Evolutionary conservation across 495 filamentous ascomycete genomes (phyloP).

Genomic region (Podospora conica): DNA sequence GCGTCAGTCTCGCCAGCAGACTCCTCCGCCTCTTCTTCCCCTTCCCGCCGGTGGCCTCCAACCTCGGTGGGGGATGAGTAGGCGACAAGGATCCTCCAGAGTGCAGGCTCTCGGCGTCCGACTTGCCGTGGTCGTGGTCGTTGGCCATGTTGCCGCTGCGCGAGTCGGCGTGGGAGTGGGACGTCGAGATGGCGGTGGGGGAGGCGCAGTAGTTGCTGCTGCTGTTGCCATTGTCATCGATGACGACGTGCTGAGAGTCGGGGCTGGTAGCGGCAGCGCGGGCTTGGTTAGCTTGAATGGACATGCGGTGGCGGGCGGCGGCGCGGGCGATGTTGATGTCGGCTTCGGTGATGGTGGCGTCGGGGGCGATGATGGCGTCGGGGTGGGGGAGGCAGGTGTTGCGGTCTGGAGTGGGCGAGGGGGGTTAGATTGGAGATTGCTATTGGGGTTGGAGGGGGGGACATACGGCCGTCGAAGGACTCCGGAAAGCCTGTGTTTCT

Average conservation of each 20-base stretch:
- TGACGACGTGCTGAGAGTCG: neutral
- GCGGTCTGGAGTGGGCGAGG: constrained; percentile 15
- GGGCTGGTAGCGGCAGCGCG: constrained; percentile 3
- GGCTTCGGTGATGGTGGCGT: constrained; percentile 29
- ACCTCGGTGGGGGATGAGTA: neutral
- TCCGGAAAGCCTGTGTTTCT: constrained; percentile 34
- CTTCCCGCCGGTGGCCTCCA: neutral
- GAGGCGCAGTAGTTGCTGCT: neutral
- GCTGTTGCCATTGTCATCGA: too few relatives aligned
- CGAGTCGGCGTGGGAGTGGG: constrained; percentile 3
- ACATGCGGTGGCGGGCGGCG: constrained; percentile 21
- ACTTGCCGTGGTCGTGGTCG: neutral
- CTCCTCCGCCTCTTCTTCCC: constrained; percentile 9
- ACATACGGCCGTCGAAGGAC: constrained; percentile 27
- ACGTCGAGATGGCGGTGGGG: neutral
- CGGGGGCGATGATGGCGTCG: constrained; percentile 28
- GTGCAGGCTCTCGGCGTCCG: neutral
- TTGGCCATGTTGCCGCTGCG: constrained; percentile 14
- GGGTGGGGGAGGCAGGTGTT: constrained; percentile 35
- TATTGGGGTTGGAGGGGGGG: neutral
- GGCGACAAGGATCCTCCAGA: neutral
- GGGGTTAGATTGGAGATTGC: neutral
- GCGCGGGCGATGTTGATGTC: constrained; percentile 23
- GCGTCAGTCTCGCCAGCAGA: constrained; percentile 15
- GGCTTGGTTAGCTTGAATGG: constrained; percentile 17